Base-by-base conservation (phyloP, 2,329 filamentous ascomycete species). In the Xylaria sp. region DNA sequence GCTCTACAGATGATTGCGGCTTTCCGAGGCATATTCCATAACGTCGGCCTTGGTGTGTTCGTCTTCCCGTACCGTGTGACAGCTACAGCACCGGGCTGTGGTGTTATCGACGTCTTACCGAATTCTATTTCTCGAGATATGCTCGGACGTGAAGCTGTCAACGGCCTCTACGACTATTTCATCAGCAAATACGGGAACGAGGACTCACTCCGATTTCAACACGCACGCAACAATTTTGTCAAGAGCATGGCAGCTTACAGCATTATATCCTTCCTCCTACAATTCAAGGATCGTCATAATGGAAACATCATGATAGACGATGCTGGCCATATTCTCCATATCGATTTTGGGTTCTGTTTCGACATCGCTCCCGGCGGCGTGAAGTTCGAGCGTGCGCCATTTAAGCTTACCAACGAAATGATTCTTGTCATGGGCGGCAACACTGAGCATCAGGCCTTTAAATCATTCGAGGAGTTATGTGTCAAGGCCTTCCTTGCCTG, bases 261-360 rank as follows among this genome's bases (percentile, higher is more conserved):
- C 19, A 91, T 99, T 76, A 98, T 99, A 72, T 97, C 93, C 0
- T 99, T 97, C 82, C 85, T 99, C 14, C 84, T 99, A 45, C 97
- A 99, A 77, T 98, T 99, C 90, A 99, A 99, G 81, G 96, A 99
- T 79, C 91, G 96, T 2, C 96, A 99, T 83, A 99, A 99, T 80
- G 96, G 96, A 70, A 99, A 99, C 84, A 99, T 99, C 84, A 99
- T 99, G 97, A 90, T 99, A 71, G 95, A 99, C 79, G 95, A 98
- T 76, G 93, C 92, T 0, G 96, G 97, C 3, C 96, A 99, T 81
- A 97, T 99, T 76, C 88, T 99, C 62, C 96, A 99, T 83, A 98
- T 99, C 74, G 96, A 99, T 80, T 99, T 99, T 77, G 96, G 96
- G 9, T 99, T 99, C 87, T 98, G 95, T 83, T 99, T 99, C 82